phyloP scores from a whole-genome alignment of 176 grass and related monocot genomes.

The Thinopyrum elongatum region DNA sequence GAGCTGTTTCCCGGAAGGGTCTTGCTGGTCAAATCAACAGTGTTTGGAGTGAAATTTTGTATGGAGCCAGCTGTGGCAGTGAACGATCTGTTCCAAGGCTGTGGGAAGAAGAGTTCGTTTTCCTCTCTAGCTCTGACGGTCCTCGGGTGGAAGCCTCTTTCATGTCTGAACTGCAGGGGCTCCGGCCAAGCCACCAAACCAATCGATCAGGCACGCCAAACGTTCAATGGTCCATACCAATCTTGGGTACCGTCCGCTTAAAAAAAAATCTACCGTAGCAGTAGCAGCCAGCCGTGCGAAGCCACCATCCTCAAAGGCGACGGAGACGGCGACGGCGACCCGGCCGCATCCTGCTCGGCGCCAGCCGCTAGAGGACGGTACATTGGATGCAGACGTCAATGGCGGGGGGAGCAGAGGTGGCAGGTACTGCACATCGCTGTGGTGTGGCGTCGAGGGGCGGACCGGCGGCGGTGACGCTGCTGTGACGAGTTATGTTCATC shows the following conservation, averaged over 20 bases:
- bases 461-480: not conserved
- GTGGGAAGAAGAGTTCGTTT: not conserved
- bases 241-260: not conserved
- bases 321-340: not conserved
- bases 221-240: not conserved
- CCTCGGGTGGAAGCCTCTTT: not conserved
- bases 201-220: not conserved
- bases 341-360: not conserved
- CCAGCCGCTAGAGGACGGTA: not conserved
- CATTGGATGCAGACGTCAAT: not conserved
- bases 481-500: not conserved
- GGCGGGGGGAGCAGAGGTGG: not conserved
- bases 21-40: not conserved
- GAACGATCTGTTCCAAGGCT: not conserved
- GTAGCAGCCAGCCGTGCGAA: too few species aligned
- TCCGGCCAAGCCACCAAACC: not conserved
- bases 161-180: not conserved
- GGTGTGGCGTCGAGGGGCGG: not conserved
- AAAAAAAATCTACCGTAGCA: too few species aligned
- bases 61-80: too few species aligned
- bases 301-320: not conserved
- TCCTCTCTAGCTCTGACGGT: not conserved
- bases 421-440: not conserved
- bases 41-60: not conserved
- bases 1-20: not conserved